Conservation (phyloP, 2,329 filamentous ascomycete species). For the Fusarium nurragi region DNA sequence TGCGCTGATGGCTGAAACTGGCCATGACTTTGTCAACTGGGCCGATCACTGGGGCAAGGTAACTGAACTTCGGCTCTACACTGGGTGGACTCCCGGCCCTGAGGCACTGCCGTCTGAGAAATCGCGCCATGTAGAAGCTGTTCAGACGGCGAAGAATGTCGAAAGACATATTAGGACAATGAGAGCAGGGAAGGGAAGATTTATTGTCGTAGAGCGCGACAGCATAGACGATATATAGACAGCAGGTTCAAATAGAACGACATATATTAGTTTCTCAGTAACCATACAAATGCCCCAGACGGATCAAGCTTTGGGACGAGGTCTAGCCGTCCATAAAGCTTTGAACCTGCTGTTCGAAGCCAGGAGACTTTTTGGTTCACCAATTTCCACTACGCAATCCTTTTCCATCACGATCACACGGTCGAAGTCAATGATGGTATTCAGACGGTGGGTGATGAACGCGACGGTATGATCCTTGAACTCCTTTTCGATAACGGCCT, state of each 20-base stretch:
- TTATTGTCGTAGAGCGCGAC: constrained; percentile 60
- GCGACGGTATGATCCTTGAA: constrained; percentile 62
- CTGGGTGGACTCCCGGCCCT: constrained; percentile 54
- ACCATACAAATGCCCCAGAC: not conserved
- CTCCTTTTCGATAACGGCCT: constrained; percentile 46
- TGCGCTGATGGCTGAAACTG: constrained; percentile 55
- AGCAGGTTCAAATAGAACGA: not conserved
- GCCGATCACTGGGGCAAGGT: constrained; percentile 63
- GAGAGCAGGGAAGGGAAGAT: constrained; percentile 59
- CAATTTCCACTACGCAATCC: constrained; percentile 41
- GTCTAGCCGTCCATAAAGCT: constrained; percentile 45
- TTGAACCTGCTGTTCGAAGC: constrained; percentile 34
- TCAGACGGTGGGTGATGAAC: constrained; percentile 53
- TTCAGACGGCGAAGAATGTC: constrained; percentile 53
- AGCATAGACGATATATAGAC: constrained; percentile 31
- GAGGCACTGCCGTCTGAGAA: constrained; percentile 49
- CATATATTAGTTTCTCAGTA: not conserved
- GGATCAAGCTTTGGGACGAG: not conserved
- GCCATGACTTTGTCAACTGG: constrained; percentile 64
- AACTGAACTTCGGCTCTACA: constrained; percentile 54
- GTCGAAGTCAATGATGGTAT: constrained; percentile 54
- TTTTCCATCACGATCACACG: constrained; percentile 44
- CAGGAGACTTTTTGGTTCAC: constrained; percentile 40
- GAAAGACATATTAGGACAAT: constrained; percentile 59
- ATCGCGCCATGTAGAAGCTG: constrained; percentile 49